Base-by-base conservation (phyloP, 148 eudicot genomes). In the Camellia japonica region DNA sequence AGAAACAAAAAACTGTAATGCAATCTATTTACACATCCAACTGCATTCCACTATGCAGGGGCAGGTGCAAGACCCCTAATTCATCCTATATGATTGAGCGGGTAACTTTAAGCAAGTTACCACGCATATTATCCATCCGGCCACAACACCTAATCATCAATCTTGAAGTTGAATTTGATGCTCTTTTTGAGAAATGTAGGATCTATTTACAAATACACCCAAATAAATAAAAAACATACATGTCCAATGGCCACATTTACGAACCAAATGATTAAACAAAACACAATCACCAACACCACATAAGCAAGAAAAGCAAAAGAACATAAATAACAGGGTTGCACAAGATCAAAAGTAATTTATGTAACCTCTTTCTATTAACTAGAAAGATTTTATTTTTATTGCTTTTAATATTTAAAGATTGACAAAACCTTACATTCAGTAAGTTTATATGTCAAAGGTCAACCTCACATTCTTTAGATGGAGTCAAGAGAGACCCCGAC, bases 401-500 rank as follows among this genome's bases (percentile, higher is more conserved):
- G 10, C 4, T 23, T 74, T 58, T 20, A 56, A 30, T 74, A 58
- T 38, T 14, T 7, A 38, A 41, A 49, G 77, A 15, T 58, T 18
- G 16, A 23, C 62, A 41, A 74, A 7, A 49, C 14, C 65, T 74
- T 58, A 58, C 77, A 74, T 38, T 13, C 9, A 55, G n/a, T 68
- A 1, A 12, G 13, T 13, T 44, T 3, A 6, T 30, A 30, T 30
- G 38, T 70, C 55, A 70, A 12, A 74, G 9, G 3, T 77, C 73
- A 19, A 71, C 77, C 5, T 16, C 4, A 47, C 82, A 79, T 3
- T 49, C 46, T 71, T 41, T 76, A 5, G 71, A 47, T 5, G 82
- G 80, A 43, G 63, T 82, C 9, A 54, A 55, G 56, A 80, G 43
- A 6, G 68, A 51, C 68, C 80, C 86, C 2, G 43, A 16, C 8